Evolutionary conservation across 2,329 filamentous ascomycete species (phyloP).

Genomic region (Nectriaceae sp.): DNA sequence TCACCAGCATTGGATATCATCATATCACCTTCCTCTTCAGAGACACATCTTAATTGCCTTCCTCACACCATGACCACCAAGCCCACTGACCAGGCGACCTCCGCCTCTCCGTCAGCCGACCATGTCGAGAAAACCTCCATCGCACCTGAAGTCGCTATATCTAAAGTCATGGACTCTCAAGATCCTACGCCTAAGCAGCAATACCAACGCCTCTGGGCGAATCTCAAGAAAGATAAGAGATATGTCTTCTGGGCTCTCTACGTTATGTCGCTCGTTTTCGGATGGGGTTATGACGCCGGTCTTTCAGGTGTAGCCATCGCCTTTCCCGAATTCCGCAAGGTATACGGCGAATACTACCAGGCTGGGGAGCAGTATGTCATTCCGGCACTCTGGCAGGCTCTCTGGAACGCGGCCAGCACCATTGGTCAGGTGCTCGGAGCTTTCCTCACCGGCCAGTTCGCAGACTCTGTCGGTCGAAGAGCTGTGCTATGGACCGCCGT

Average conservation of each 20-base stretch:
- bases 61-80: too few relatives aligned
- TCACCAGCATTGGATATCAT: too few relatives aligned
- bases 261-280: slow-evolving; percentile 36
- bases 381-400: slow-evolving; percentile 38
- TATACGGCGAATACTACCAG: slow-evolving; percentile 35
- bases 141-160: background rate
- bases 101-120: too few relatives aligned
- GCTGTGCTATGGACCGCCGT: slow-evolving; percentile 27
- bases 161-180: background rate
- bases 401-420: slow-evolving; percentile 39
- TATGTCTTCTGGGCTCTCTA: slow-evolving; percentile 31
- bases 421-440: slow-evolving; percentile 33
- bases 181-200: slow-evolving; percentile 28
- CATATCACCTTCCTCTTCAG: too few relatives aligned
- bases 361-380: slow-evolving; percentile 33
- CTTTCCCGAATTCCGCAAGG: slow-evolving; percentile 36
- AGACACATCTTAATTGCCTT: too few relatives aligned
- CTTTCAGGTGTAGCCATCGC: slow-evolving; percentile 38
- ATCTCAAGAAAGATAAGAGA: slow-evolving; percentile 29
- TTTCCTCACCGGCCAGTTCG: slow-evolving; percentile 28
- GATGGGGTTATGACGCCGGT: slow-evolving; percentile 38
- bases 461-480: slow-evolving; percentile 23
- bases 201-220: slow-evolving; percentile 29
- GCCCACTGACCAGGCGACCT: too few relatives aligned
- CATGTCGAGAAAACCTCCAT: too few relatives aligned